Evolutionary conservation across 2,329 filamentous ascomycete species (phyloP).

Genomic region (Colletotrichum sp.): DNA sequence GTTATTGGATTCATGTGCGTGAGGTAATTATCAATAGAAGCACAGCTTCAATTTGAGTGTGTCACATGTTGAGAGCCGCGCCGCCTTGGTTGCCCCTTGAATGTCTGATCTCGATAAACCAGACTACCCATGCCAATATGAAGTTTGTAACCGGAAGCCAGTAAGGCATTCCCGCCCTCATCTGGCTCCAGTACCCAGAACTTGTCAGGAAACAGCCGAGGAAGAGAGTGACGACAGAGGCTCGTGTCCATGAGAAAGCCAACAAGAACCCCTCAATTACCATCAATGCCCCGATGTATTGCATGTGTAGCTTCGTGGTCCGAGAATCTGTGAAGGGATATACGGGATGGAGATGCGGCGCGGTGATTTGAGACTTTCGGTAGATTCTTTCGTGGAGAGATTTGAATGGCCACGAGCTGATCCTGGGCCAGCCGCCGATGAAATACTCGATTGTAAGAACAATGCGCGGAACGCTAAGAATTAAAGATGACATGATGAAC

Average conservation of each 20-base stretch:
- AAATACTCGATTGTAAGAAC: slow-evolving; percentile 1
- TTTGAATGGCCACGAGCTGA: slow-evolving; percentile 1
- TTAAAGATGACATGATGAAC: background rate
- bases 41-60: background rate
- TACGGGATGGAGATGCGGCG: background rate
- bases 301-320: background rate
- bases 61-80: background rate
- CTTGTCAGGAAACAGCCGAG: background rate
- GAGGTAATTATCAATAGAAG: background rate
- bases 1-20: background rate
- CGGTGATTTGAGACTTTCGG: slow-evolving; percentile 4
- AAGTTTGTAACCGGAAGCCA: slow-evolving; percentile 2
- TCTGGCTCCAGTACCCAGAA: background rate
- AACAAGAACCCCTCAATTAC: background rate
- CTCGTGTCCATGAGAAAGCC: background rate
- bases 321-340: background rate
- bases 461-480: background rate
- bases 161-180: background rate
- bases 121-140: background rate
- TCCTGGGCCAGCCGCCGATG: slow-evolving; percentile 4
- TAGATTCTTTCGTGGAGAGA: slow-evolving; percentile 5
- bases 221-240: background rate
- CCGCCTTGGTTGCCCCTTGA: background rate
- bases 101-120: background rate
- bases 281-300: background rate